A percentile compares a stretch with the other conserved stretches of the same genome.
phyloP scores from a whole-genome alignment of 2,329 filamentous ascomycete species.

The Claviceps sp. region DNA sequence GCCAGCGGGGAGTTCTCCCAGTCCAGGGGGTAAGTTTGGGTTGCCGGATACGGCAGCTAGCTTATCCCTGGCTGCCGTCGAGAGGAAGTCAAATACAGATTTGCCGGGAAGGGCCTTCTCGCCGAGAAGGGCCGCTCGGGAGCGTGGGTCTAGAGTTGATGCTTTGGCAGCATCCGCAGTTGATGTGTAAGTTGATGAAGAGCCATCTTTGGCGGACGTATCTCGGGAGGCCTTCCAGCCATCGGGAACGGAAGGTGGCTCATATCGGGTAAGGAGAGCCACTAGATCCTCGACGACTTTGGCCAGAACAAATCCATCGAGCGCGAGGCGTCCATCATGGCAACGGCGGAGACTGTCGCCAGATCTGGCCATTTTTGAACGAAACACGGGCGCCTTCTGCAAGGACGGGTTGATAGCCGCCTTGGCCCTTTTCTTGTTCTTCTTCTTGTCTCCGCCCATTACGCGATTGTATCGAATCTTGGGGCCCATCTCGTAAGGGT shows the following conservation, averaged over 20 bases:
- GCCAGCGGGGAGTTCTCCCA: constrained; percentile 58
- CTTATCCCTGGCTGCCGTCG: constrained; percentile 60
- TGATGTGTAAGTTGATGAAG: constrained; percentile 38
- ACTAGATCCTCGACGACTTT: constrained; percentile 29
- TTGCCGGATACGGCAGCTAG: constrained; percentile 66
- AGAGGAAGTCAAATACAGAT: constrained; percentile 90
- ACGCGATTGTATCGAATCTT: constrained; percentile 76
- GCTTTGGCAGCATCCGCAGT: constrained; percentile 65
- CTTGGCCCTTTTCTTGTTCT: constrained; percentile 48
- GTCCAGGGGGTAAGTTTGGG: constrained; percentile 60
- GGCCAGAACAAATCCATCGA: constrained; percentile 69
- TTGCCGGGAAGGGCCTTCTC: constrained; percentile 71
- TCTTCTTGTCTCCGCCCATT: constrained; percentile 71
- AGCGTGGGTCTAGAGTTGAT: constrained; percentile 60
- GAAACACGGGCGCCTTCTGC: constrained; percentile 57
- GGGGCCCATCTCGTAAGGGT: constrained; percentile 84
- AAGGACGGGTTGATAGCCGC: constrained; percentile 50
- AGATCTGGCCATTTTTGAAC: constrained; percentile 40
- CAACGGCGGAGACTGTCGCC: constrained; percentile 42
- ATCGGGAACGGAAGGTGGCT: constrained; percentile 52
- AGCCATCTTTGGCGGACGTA: constrained; percentile 1
- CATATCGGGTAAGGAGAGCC: constrained; percentile 29
- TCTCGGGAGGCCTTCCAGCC: constrained; percentile 59
- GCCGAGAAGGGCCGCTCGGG: constrained; percentile 67
- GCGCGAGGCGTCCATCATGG: constrained; percentile 66